Evolutionary conservation across 2,329 filamentous ascomycete genomes (phyloP).

Genomic region (Colletotrichum gigasporum): DNA sequence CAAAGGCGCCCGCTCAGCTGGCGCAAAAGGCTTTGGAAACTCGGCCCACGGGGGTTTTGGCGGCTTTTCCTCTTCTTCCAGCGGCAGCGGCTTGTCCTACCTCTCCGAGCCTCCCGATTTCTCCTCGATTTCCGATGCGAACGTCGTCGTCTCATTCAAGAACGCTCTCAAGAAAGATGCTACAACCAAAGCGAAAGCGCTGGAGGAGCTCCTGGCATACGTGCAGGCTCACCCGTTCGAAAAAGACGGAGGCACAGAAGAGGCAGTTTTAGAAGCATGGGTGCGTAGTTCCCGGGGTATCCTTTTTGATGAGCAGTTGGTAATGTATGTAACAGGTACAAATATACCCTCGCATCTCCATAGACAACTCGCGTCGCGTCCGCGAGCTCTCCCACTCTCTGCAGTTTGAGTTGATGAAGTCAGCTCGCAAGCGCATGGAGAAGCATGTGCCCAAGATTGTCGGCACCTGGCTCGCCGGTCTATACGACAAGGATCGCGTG

Average conservation of each 20-base stretch:
- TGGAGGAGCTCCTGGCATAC: slow-evolving; percentile 83
- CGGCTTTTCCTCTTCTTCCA: slow-evolving; percentile 50
- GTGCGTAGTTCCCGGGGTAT: slow-evolving; percentile 57
- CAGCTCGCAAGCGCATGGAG: slow-evolving; percentile 83
- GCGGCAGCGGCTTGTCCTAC: slow-evolving; percentile 76
- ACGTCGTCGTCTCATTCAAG: slow-evolving; percentile 90
- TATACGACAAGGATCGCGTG: slow-evolving; percentile 84
- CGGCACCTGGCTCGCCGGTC: slow-evolving; percentile 89
- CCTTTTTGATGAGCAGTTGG: slow-evolving; percentile 42
- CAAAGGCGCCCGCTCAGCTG: slow-evolving; percentile 24
- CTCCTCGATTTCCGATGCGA: slow-evolving; percentile 78
- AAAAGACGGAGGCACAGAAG: slow-evolving; percentile 73
- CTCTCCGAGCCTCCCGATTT: slow-evolving; percentile 87
- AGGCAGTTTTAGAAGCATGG: slow-evolving; percentile 89
- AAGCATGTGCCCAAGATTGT: slow-evolving; percentile 80
- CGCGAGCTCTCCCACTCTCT: slow-evolving; percentile 85
- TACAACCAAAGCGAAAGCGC: slow-evolving; percentile 88
- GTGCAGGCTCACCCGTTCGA: slow-evolving; percentile 64
- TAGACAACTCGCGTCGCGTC: slow-evolving; percentile 88
- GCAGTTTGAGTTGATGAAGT: slow-evolving; percentile 70
- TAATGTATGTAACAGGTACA: slow-evolving; percentile 70
- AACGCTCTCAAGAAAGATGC: slow-evolving; percentile 92
- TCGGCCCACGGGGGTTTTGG: slow-evolving; percentile 44
- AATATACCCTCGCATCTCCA: slow-evolving; percentile 87
- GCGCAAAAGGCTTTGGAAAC: slow-evolving; percentile 26